These are phyloP conservation scores for Auxenochlorella protothecoides DNA, from an alignment of 139 green algal genomes.

Conservation along the genomic window DNA sequence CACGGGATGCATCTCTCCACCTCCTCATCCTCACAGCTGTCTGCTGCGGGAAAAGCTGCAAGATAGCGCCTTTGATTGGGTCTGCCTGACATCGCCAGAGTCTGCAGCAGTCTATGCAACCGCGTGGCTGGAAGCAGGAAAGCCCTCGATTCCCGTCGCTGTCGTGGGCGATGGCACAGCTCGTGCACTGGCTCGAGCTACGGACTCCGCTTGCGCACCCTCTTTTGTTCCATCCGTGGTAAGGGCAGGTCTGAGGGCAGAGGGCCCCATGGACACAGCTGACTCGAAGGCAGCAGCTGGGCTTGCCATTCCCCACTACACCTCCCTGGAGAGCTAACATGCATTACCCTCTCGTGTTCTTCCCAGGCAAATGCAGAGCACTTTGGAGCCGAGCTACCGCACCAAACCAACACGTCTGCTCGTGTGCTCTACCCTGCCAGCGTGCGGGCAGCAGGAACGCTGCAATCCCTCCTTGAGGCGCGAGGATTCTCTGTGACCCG, in stretches of 20 bases:
- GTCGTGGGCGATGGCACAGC: conserved; percentile 68
- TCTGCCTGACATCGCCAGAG: conserved; percentile 77
- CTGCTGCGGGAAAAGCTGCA: conserved; percentile 6
- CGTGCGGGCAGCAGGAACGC: no score
- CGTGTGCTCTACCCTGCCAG: conserved; percentile 66
- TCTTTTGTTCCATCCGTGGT: no score
- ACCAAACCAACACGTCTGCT: neutral
- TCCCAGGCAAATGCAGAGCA: conserved; percentile 56
- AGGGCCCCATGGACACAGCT: no score
- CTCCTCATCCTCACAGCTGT: neutral
- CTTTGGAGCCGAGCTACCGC: conserved; percentile 62
- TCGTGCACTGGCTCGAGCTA: conserved; percentile 26
- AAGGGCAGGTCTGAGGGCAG: no score
- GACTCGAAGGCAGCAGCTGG: no score
- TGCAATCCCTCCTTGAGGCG: conserved; percentile 16
- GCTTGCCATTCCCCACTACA: no score
- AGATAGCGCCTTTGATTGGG: conserved; percentile 51
- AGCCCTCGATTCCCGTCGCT: conserved; percentile 25
- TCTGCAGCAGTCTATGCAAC: conserved; percentile 25
- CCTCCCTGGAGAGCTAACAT: no score
- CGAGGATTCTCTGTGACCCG: conserved; percentile 58
- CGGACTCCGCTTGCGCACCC: no score
- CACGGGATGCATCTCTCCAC: no score
- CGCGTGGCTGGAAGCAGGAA: no score
- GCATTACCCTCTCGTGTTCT: neutral